phyloP scores from a whole-genome alignment of 2,329 filamentous ascomycete genomes.

The Penicillium paneum region DNA sequence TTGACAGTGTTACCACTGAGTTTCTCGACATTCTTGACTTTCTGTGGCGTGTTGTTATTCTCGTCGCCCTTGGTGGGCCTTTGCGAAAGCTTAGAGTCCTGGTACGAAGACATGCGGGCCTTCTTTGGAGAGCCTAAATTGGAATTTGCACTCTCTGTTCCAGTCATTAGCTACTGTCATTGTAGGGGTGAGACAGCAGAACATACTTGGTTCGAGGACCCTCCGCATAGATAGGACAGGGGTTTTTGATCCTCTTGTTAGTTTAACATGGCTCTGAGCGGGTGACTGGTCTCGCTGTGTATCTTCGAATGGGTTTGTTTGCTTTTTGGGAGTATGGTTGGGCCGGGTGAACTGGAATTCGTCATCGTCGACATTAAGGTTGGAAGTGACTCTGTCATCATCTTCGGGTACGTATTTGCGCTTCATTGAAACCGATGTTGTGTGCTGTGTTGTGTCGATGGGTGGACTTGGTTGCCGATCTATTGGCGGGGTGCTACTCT shows the following conservation, averaged over 20 bases:
- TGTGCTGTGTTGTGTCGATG: conserved; percentile 16
- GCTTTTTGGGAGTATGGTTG: conserved; percentile 17
- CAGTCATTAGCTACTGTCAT: conserved; percentile 13
- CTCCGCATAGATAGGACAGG: conserved; percentile 27
- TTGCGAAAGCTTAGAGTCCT: conserved; percentile 15
- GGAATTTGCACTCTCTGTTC: conserved; percentile 50
- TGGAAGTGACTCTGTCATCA: conserved; percentile 36
- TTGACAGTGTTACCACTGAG: conserved; percentile 1
- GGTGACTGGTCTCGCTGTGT: conserved; percentile 12
- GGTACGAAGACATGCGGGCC: conserved; percentile 14
- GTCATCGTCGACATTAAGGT: conserved; percentile 23
- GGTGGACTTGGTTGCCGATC: not conserved
- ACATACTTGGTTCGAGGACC: conserved; percentile 45
- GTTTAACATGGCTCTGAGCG: conserved; percentile 14
- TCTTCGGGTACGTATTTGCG: conserved; percentile 57
- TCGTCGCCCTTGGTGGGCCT: conserved; percentile 11
- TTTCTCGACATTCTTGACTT: conserved; percentile 14
- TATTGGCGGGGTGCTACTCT: not conserved
- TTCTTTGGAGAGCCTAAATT: conserved; percentile 38
- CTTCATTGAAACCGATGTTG: conserved; percentile 54
- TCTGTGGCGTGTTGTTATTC: conserved; percentile 16
- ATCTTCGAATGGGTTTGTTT: conserved; percentile 6
- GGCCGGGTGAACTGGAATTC: conserved; percentile 37
- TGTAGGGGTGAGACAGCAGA: not conserved
- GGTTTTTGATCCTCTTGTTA: conserved; percentile 15